Base-by-base conservation (phyloP, 2,329 filamentous ascomycete genomes). In the Amauroascus verrucosus region DNA sequence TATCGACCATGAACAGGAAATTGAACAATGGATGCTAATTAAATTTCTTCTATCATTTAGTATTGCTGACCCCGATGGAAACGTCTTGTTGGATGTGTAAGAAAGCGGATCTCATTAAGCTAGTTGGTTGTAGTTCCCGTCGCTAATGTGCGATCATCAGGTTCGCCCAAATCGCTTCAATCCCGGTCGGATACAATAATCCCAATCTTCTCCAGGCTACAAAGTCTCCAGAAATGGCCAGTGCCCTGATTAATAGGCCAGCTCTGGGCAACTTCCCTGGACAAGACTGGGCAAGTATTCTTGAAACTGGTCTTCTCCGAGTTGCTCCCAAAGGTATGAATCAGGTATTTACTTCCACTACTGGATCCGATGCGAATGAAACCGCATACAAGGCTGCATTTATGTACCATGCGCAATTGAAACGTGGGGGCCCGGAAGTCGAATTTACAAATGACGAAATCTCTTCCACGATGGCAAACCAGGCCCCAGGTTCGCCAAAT, bases 361-460 rank as follows among this genome's bases (percentile, higher is more conserved):
- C 88, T 51, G 89, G 89, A 57, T 94, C 88, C 18, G 89, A 95
- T 65, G 89, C 89, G 71, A 95, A 95, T 73, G 90, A 95, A 75
- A 86, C 87, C 32, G 90, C 90, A 41, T 95, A 88, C 80, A 95
- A 95, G 75, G 89, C 89, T 7, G 89, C 90, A 48, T 95, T 95
- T 75, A 95, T 95, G 84, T 94, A 85, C 79, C 84, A 85, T 65
- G 83, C 86, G 47, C 86, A 88, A 70, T 78, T 82, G 58, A 81
- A 93, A 72, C 86, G 90, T 57, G 88, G 88, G 60, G 88, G 88
- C 6, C 75, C 81, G 44, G 70, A 84, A 35, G 85, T 84, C 53
- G 86, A 91, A 54, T 95, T 95, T 75, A 86, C 85, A 32, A 72
- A 82, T 50, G 81, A 86, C 64, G 90, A 95, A 70, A 76, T 90